Evolutionary conservation across 352 stramenopile genomes (phyloP).

Genomic region (Phytophthora uliginosa): DNA sequence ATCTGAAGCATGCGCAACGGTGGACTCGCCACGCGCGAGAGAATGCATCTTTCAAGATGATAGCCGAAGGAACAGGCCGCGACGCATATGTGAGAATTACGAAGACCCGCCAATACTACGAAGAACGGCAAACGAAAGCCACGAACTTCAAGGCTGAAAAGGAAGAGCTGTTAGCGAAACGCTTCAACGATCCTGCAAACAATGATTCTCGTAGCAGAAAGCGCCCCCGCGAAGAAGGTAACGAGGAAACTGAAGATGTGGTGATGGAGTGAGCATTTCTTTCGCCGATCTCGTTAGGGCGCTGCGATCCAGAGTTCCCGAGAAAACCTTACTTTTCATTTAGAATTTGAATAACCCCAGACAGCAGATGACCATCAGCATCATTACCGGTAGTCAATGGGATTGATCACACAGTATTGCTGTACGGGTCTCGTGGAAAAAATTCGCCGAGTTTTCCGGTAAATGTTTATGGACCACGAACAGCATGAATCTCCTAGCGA

Average conservation of each 20-base stretch:
- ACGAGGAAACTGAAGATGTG: neutral
- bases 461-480: no score
- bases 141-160: slow-evolving; percentile 13
- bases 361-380: no score
- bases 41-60: slow-evolving; percentile 17
- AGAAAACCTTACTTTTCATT: no score
- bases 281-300: no score
- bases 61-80: slow-evolving; percentile 16
- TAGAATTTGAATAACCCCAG: no score
- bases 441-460: no score
- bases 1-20: slow-evolving; percentile 15
- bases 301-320: no score
- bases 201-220: neutral
- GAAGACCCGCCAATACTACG: slow-evolving; percentile 18
- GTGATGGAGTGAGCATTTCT: neutral
- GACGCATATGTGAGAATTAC: slow-evolving; percentile 29
- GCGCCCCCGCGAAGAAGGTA: neutral
- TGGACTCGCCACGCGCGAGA: slow-evolving; percentile 8
- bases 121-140: slow-evolving; percentile 8
- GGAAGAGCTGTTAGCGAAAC: slow-evolving; percentile 4
- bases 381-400: no score
- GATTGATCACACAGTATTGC: no score
- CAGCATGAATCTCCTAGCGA: no score
- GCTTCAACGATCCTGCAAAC: neutral
- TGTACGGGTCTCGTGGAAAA: no score